These are phyloP conservation scores for Phytophthora crassamura DNA, from an alignment of 352 stramenopile species.

Conservation along the genomic window DNA sequence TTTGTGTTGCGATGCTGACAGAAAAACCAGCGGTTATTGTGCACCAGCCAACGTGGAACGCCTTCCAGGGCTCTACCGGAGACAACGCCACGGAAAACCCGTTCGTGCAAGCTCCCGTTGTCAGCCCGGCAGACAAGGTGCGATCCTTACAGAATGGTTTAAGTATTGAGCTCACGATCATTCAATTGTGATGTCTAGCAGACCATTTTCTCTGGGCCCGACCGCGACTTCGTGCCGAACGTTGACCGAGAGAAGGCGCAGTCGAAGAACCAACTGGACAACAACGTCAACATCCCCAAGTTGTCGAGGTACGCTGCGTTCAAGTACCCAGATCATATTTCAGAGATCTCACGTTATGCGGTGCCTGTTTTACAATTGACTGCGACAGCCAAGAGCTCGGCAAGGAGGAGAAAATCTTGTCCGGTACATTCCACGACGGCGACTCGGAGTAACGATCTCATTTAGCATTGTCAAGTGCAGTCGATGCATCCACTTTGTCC, in stretches of 20 bases:
- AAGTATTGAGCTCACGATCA: background rate
- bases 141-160: slow-evolving; percentile 2
- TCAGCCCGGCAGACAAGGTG: slow-evolving; percentile 38
- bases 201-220: slow-evolving; percentile 42
- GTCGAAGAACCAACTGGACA: slow-evolving; percentile 53
- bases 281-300: slow-evolving; percentile 46
- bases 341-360: too few relatives aligned
- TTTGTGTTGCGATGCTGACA: slow-evolving; percentile 23
- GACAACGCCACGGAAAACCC: slow-evolving; percentile 55
- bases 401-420: slow-evolving; percentile 75
- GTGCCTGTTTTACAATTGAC: background rate
- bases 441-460: slow-evolving; percentile 50
- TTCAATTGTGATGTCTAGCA: slow-evolving; percentile 16
- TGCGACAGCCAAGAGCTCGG: slow-evolving; percentile 48
- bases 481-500: background rate
- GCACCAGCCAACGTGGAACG: slow-evolving; percentile 58
- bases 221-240: slow-evolving; percentile 47
- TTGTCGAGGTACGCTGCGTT: slow-evolving; percentile 40
- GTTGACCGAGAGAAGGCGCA: slow-evolving; percentile 41
- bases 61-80: slow-evolving; percentile 54
- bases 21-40: slow-evolving; percentile 48
- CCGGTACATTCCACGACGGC: slow-evolving; percentile 67
- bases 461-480: too few relatives aligned
- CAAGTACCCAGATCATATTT: too few relatives aligned
- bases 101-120: slow-evolving; percentile 56